Evolutionary conservation across 257 asterid species (phyloP), one percentile per base, ranked within the genome.

Genomic region (Solanum okadae): DNA sequence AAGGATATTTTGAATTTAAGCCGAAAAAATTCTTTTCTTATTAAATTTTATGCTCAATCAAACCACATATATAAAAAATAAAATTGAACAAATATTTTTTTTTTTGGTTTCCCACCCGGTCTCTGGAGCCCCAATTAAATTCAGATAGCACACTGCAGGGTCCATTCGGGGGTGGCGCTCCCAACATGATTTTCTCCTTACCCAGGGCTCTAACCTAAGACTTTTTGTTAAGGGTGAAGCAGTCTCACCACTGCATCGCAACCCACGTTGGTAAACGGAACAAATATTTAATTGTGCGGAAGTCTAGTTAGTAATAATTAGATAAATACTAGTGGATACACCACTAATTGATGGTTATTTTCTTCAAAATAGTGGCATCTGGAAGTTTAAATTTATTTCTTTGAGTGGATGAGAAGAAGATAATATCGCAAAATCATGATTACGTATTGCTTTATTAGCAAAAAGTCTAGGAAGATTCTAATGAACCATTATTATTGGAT

Each of bases 1-100:
- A 16, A 33, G 6, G 6, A 71, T 71, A 71, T 16, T 31, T 31
- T 16, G 0, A 71, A 0, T 31, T 3, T 70, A 8, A 13, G n/a
- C 5, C 3, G 4, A 15, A 70, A 3, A 29, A 14, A 6, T 0
- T 1, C 0, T 7, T 29, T 6, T 68, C 11, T 14, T 29, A 29
- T 70, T 9, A 29, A 29, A 1, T 15, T 1, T 31, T 70, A 15
- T 15, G 13, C 8, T 23, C 15, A 16, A 33, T 33, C 4, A 33
- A 15, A 29, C 40, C 10, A 33, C 35, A 20, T 2, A 7, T 40
- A 40, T 10, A 10, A 40, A 40, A 40, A 40, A 52, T 52, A 52
- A 52, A 49, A 52, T 2, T 1, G 63, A 52, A 52, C 23, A 18
- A 52, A 52, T 52, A 6, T 52, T 52, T 2, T 16, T 49, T 49